Conservation (phyloP, 805 yeast species). For the Nakazawaea holstii region DNA sequence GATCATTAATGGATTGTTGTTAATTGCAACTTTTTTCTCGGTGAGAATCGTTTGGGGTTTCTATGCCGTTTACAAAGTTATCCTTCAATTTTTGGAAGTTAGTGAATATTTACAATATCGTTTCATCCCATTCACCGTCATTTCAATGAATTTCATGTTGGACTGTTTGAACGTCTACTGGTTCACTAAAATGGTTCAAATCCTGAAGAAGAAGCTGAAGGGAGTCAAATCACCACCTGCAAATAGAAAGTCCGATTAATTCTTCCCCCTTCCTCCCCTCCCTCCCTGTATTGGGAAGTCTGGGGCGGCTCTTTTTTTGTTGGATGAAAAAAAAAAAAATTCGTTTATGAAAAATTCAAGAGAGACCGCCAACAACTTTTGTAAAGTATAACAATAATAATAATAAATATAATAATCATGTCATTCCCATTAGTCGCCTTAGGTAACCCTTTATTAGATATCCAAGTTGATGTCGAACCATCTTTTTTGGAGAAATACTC, state of each 20-base stretch:
- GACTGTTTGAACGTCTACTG: constrained; percentile 71
- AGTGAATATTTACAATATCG: constrained; percentile 34
- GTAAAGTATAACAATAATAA: background rate
- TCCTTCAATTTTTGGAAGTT: constrained; percentile 40
- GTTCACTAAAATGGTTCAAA: constrained; percentile 80
- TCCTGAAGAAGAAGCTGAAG: constrained; percentile 53
- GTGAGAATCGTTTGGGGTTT: constrained; percentile 88
- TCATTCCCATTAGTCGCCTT: constrained; percentile 71
- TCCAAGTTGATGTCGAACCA: constrained; percentile 69
- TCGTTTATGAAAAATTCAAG: no score
- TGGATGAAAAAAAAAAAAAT: no score
- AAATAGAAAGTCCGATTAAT: constrained; percentile 1
- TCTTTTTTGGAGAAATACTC: constrained; percentile 74
- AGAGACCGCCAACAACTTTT: background rate
- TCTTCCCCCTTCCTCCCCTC: no score
- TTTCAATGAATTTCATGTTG: constrained; percentile 56
- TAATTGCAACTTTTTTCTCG: constrained; percentile 65
- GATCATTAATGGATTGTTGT: constrained; percentile 63
- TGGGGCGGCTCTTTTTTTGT: no score
- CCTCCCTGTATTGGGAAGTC: no score
- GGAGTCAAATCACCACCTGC: constrained; percentile 1
- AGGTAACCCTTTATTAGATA: constrained; percentile 89
- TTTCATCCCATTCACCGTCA: constrained; percentile 43
- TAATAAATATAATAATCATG: constrained; percentile 26
- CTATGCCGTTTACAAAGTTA: constrained; percentile 53